Conservation (phyloP, 257 asterid genomes). For the Solanum acaule region DNA sequence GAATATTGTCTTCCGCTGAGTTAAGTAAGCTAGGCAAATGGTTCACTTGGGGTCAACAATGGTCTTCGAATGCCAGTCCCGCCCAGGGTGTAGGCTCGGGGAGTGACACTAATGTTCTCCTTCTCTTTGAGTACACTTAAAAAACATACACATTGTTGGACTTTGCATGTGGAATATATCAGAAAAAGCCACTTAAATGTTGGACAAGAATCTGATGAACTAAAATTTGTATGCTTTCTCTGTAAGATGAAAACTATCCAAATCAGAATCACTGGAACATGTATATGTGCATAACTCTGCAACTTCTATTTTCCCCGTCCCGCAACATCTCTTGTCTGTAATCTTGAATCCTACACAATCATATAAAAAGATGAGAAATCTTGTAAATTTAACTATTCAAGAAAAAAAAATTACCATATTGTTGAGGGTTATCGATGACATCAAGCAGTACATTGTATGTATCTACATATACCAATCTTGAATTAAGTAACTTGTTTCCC, state of each 20-base stretch:
- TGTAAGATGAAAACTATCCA: constrained; percentile 8
- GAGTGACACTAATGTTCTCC: neutral
- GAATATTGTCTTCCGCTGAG: too few species aligned
- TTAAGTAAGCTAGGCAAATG: too few species aligned
- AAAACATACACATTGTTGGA: neutral
- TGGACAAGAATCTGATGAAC: neutral
- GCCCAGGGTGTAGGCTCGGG: too few species aligned
- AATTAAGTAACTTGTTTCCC: constrained; percentile 16
- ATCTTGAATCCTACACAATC: neutral
- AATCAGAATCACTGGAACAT: neutral
- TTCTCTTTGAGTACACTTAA: neutral
- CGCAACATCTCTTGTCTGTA: constrained; percentile 1
- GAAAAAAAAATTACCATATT: constrained; percentile 33
- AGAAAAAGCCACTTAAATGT: neutral
- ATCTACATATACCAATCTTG: constrained; percentile 37
- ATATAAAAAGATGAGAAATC: neutral
- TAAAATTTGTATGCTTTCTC: neutral
- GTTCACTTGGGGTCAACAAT: too few species aligned
- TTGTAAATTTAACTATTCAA: neutral
- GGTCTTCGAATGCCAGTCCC: too few species aligned
- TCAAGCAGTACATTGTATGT: constrained; percentile 35
- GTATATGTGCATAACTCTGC: neutral
- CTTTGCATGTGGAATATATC: neutral
- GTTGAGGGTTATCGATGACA: constrained; percentile 36
- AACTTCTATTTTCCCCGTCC: constrained; percentile 2